phyloP scores from a whole-genome alignment of 305 asterid genomes.

The Fraxinus angustifolia region DNA sequence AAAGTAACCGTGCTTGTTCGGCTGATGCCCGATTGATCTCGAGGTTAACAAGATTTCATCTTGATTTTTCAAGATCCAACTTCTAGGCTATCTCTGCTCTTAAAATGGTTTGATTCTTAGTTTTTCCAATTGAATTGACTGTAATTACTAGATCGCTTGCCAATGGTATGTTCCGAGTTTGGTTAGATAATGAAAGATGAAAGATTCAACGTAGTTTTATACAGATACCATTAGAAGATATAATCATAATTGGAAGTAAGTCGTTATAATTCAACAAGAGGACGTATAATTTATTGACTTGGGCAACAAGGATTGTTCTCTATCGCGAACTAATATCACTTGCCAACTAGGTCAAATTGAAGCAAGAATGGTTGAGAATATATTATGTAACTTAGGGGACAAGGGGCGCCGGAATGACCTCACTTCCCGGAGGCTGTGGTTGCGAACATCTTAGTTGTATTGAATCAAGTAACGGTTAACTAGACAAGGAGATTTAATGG shows the following conservation, averaged over 20 bases:
- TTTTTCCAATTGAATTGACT: conserved; percentile 13
- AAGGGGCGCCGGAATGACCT: not conserved
- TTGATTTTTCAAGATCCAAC: not conserved
- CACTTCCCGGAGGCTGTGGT: not conserved
- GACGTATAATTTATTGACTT: not conserved
- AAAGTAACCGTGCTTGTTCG: no score
- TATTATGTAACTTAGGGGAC: not conserved
- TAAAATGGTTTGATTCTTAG: not conserved
- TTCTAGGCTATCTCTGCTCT: not conserved
- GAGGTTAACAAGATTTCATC: not conserved
- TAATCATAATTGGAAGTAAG: not conserved
- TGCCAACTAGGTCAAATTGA: not conserved
- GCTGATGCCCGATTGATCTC: not conserved
- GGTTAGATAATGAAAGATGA: not conserved
- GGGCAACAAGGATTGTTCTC: not conserved
- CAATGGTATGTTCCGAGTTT: not conserved
- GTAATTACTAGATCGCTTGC: not conserved
- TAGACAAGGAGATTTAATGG: not conserved
- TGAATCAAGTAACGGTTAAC: not conserved
- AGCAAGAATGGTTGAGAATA: no score
- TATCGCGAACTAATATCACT: not conserved
- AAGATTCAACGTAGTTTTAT: not conserved
- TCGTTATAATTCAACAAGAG: not conserved
- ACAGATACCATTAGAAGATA: no score
- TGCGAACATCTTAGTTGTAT: not conserved